phyloP scores from a whole-genome alignment of 2,329 filamentous ascomycete species.

The Stagonosporopsis cucurbitacearum region DNA sequence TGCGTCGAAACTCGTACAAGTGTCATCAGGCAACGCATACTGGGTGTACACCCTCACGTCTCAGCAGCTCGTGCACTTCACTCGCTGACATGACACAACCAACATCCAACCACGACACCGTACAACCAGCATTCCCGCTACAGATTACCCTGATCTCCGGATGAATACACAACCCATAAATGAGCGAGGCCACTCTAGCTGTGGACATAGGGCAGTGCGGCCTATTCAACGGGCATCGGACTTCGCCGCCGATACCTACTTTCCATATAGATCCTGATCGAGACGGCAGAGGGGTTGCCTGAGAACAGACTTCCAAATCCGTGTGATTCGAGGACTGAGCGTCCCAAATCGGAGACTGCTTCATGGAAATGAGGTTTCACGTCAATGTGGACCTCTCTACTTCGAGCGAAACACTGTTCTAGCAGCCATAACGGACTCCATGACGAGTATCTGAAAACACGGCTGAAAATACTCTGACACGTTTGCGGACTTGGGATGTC shows the following conservation, averaged over 20 bases:
- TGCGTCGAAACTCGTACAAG: not conserved
- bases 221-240: not conserved
- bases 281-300: not conserved
- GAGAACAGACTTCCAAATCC: not conserved
- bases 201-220: not conserved
- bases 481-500: not conserved
- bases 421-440: not conserved
- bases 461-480: not conserved
- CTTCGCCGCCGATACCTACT: slow-evolving; percentile 1
- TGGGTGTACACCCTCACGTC: too few relatives aligned
- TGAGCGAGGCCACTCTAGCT: not conserved
- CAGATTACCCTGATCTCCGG: not conserved
- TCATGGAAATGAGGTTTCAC: not conserved
- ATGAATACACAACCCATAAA: not conserved
- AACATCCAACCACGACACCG: not conserved
- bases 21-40: not conserved
- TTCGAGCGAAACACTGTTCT: not conserved
- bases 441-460: not conserved
- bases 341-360: not conserved
- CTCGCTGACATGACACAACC: not conserved
- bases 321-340: not conserved
- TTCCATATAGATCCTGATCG: not conserved
- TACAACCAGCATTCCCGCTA: not conserved
- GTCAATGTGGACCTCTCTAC: not conserved
- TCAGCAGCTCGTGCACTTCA: too few relatives aligned